These are phyloP conservation scores for Spergularia bocconei DNA, from an alignment of 148 eudicot genomes.

Conservation along the genomic window DNA sequence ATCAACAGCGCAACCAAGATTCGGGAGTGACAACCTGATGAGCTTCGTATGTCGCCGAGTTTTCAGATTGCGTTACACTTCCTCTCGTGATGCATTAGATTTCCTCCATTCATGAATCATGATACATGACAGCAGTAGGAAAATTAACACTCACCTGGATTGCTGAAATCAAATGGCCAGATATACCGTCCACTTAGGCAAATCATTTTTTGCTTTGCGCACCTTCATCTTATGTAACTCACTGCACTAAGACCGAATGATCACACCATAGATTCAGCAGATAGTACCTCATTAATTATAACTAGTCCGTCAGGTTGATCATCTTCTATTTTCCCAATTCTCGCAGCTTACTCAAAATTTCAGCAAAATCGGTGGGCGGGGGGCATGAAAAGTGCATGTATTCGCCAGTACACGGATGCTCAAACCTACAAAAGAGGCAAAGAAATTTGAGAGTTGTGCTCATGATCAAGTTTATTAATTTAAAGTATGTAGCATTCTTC, in stretches of 20 bases:
- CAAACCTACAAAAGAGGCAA: slow-evolving; percentile 46
- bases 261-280: neutral
- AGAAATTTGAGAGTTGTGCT: neutral
- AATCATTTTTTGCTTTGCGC: neutral
- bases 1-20: too few relatives aligned
- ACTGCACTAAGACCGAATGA: neutral
- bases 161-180: slow-evolving; percentile 1
- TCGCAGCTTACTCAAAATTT: slow-evolving; percentile 52
- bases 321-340: slow-evolving; percentile 16
- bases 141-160: slow-evolving; percentile 3
- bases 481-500: slow-evolving; percentile 1
- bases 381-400: slow-evolving; percentile 63
- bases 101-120: too few relatives aligned
- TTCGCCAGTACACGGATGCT: slow-evolving; percentile 74
- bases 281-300: slow-evolving; percentile 6
- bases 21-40: too few relatives aligned
- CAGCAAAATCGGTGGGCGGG: slow-evolving; percentile 79
- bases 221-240: slow-evolving; percentile 3
- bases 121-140: too few relatives aligned
- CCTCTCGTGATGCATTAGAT: too few relatives aligned
- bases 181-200: neutral
- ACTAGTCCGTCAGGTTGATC: neutral
- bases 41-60: too few relatives aligned
- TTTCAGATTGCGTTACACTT: too few relatives aligned
- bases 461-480: neutral